Evolutionary conservation across 192 early-diverging fungal genomes (phyloP), one percentile per base, ranked within the genome.

Genomic region (Obelidium mucronatum): DNA sequence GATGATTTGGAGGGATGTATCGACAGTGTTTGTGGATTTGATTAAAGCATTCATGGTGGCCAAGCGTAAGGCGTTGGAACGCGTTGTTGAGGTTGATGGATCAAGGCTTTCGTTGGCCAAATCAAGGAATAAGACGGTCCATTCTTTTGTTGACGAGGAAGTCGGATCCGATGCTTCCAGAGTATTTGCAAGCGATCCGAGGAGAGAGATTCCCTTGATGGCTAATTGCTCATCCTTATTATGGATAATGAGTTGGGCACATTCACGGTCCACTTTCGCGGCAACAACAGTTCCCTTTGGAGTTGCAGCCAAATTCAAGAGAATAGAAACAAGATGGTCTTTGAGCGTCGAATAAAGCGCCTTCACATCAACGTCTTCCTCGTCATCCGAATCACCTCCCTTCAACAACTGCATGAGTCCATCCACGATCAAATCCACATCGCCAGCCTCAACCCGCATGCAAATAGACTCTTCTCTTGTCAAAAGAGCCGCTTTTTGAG

Each of bases 1-100:
- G 15, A 72, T 15, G 15, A 72, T n/a, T 22, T 11, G 11, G 28
- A 72, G 35, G 22, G 69, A 31, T 2, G 30, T 19, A 30, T 8
- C n/a, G 4, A n/a, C 11, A 6, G 52, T 22, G 69, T 37, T n/a
- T 36, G 56, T 58, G 6, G 30, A n/a, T 72, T 55, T 72, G 36
- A 72, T 59, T 13, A 72, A 54, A 8, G 69, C 40, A 28, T 73
- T 67, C 36, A 83, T 44, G 3, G 70, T 51, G 24, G 75, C 42
- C 22, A 72, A 40, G 17, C 82, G 82, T 13, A 80, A 36, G 3
- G 15, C 33, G 36, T 24, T 42, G 28, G 39, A 11, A 13, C 51
- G 28, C 4, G 30, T 24, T 28, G 63, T n/a, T n/a, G n/a, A n/a
- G n/a, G 0, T 42, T 35, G 8, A 71, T 22, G 40, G 42, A 24